These are phyloP conservation scores for Massarina eburnea DNA, from an alignment of 2,329 filamentous ascomycete species.

Conservation along the genomic window DNA sequence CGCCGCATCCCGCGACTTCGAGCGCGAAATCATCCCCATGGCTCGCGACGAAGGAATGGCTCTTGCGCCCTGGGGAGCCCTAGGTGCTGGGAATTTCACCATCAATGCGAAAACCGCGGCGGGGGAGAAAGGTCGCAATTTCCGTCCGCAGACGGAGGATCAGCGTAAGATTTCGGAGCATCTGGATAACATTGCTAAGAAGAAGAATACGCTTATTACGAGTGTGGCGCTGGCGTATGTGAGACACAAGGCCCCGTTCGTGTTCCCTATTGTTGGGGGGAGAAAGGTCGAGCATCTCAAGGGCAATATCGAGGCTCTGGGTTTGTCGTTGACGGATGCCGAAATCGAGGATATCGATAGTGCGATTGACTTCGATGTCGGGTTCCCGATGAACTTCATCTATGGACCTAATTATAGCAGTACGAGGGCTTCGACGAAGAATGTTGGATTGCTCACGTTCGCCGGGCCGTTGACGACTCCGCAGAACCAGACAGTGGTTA, in stretches of 20 bases:
- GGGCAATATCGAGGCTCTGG: constrained; percentile 61
- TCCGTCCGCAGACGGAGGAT: constrained; percentile 48
- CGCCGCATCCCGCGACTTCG: constrained; percentile 64
- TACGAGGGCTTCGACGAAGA: constrained; percentile 15
- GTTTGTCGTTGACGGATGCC: constrained; percentile 51
- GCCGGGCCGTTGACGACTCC: constrained; percentile 32
- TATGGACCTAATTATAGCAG: constrained; percentile 28
- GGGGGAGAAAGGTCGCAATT: constrained; percentile 39
- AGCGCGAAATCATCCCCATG: constrained; percentile 72
- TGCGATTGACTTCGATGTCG: constrained; percentile 55
- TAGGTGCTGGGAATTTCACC: constrained; percentile 51
- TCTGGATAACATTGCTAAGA: constrained; percentile 60
- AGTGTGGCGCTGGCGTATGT: constrained; percentile 70
- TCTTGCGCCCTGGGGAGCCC: constrained; percentile 56
- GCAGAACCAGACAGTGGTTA: constrained; percentile 23
- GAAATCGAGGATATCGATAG: constrained; percentile 59
- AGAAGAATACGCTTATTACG: constrained; percentile 61
- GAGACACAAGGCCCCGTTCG: constrained; percentile 68
- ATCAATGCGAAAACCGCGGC: constrained; percentile 32
- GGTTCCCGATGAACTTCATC: constrained; percentile 56
- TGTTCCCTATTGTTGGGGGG: constrained; percentile 74
- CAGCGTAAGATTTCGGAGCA: constrained; percentile 57
- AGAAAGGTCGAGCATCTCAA: constrained; percentile 72
- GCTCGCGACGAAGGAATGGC: constrained; percentile 63
- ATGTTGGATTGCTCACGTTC: constrained; percentile 31